Evolutionary conservation across 139 green algal species (phyloP), one percentile per base, ranked within the genome.

Genomic region (Ettlia oleoabundans): DNA sequence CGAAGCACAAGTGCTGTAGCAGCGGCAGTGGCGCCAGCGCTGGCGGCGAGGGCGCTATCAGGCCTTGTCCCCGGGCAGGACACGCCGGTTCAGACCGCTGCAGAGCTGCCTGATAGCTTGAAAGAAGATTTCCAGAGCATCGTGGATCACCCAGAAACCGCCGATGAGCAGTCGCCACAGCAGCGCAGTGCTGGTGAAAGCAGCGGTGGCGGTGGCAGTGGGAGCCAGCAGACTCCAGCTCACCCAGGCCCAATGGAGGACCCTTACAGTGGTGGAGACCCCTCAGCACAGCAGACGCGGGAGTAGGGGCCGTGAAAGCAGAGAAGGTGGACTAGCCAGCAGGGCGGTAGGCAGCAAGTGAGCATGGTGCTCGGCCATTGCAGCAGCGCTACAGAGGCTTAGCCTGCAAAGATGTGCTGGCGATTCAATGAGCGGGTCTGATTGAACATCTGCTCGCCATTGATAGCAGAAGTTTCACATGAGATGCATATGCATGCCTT

Each of bases 11-110:
- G 42, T 9, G 41, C 67, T 2, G 33, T 32, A 9, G 15, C 68
- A 9, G 24, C 68, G 19, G 68, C 68, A 9, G 41, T 41, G 5
- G 21, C 40, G 4, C 24, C 40, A 1, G 8, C 26, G 2, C 38
- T 38, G 4, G 67, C 38, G 13, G 10, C 41, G 55, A 28, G 18
- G 55, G 55, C 21, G 55, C 18, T 65, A 9, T 65, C 55, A n/a
- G 64, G 64, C 64, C 4, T 76, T 3, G 68, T 76, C 0, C 40
- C 68, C 9, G 68, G 68, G 8, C 68, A 76, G 41, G 68, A 76
- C 68, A 76, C 68, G 4, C 68, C 68, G 1, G 68, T 76, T 26
- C 15, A 65, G 18, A 40, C 7, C 26, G n/a, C 30, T 19, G 68
- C 55, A 8, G 68, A 76, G 6, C 26, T 76, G 1, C 68, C 68